Evolutionary conservation across 2,329 filamentous ascomycete genomes (phyloP), one percentile per base, ranked within the genome.

Genomic region (Fonsecaea monophora): DNA sequence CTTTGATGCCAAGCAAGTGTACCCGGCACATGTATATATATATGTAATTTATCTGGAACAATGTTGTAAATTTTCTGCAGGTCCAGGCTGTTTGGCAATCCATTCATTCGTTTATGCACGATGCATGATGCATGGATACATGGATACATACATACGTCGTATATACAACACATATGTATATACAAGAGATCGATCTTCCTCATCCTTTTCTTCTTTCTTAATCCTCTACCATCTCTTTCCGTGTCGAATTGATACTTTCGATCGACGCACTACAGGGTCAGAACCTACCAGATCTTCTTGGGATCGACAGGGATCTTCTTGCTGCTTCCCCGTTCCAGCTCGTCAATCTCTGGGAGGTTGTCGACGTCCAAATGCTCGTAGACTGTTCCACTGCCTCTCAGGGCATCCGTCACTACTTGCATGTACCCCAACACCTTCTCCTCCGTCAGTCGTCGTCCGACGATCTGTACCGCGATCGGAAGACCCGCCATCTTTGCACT

Each of bases 371-470:
- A 68, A 59, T 86, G 74, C 70, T 82, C 74, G 73, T 86, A 87
- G 66, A 80, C 79, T 60, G 80, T 78, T 4, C 84, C 83, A 37
- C 79, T 76, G 67, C 78, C 79, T 58, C 86, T 90, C 25, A 97
- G 78, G 0, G 90, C 90, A 68, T 89, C 85, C 78, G 97, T 92
- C 2, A 97, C 84, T 62, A 86, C 84, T 78, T 89, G 85, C 92
- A 96, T 96, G 13, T 90, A 84, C 0, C 89, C 87, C 58, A 97
- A 79, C 0, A 96, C 92, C 81, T 94, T 95, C 80, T 97, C 92
- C 77, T 97, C 93, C 75, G 95, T 89, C 73, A 96, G 80, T 40
- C 92, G 84, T 50, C 90, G 83, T 0, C 92, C 92, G 0, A 96
- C 89, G 30, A 96, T 84, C 78, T 97, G 93, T 7, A 97, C 89